A percentile compares a stretch with the other conserved stretches of the same genome.
phyloP scores from a whole-genome alignment of 768 basidiomycete species.

The Sarcodon aspratus region DNA sequence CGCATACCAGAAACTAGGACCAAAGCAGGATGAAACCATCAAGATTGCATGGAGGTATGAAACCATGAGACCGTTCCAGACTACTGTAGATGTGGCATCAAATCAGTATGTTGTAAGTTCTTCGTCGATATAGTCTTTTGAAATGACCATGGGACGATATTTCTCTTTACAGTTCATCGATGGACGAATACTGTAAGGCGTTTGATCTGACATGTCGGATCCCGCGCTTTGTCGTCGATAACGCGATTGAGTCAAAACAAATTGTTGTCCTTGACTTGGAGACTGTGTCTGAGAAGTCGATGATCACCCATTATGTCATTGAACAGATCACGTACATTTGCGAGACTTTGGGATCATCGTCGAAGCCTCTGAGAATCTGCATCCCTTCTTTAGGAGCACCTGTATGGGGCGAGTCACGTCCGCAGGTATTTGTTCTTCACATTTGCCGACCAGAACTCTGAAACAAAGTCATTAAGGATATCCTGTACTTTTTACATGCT shows the following conservation, averaged over 20 bases:
- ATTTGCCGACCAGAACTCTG: background rate
- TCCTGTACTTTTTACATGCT: slow-evolving; percentile 62
- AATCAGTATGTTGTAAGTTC: slow-evolving; percentile 38
- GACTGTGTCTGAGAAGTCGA: no score
- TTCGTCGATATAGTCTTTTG: slow-evolving; percentile 2
- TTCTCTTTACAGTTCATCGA: slow-evolving; percentile 22
- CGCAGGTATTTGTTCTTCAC: slow-evolving; percentile 28
- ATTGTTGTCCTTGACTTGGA: slow-evolving; percentile 21
- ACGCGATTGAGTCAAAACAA: slow-evolving; percentile 26
- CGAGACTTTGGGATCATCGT: slow-evolving; percentile 2
- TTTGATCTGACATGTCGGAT: slow-evolving; percentile 67
- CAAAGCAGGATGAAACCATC: slow-evolving; percentile 47
- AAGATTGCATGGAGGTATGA: slow-evolving; percentile 99
- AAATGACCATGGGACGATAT: slow-evolving; percentile 5
- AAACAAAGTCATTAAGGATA: slow-evolving; percentile 30
- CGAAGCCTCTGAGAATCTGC: slow-evolving; percentile 42
- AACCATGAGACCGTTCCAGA: slow-evolving; percentile 85
- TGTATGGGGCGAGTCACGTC: slow-evolving; percentile 54
- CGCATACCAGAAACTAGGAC: slow-evolving; percentile 28
- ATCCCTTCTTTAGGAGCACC: slow-evolving; percentile 52
- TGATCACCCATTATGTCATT: no score
- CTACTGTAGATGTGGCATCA: slow-evolving; percentile 45
- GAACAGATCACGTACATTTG: background rate
- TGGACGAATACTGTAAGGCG: slow-evolving; percentile 51
- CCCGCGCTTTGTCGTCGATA: slow-evolving; percentile 36